A percentile compares a stretch with the other conserved stretches of the same genome.
These are phyloP conservation scores for Peniophora sp. DNA, from an alignment of 1,284 basidiomycete genomes.

Conservation along the genomic window DNA sequence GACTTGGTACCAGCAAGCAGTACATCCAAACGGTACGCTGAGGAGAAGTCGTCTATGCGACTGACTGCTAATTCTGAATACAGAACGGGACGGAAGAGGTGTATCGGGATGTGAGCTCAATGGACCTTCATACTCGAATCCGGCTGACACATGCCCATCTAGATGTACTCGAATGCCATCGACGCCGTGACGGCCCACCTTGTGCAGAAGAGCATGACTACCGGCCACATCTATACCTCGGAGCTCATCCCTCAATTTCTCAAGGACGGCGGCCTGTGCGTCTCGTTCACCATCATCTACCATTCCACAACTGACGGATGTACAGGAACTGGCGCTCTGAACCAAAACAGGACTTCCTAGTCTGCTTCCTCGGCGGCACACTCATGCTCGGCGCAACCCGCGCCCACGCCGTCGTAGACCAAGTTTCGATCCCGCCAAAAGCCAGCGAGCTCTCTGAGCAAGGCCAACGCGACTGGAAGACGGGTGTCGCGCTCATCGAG, in stretches of 20 bases:
- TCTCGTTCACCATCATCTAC: conserved; percentile 4
- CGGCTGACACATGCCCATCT: background rate
- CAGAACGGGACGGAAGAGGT: conserved; percentile 72
- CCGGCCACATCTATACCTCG: conserved; percentile 69
- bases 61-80: conserved; percentile 2
- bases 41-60: background rate
- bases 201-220: conserved; percentile 51
- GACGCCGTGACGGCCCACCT: conserved; percentile 73
- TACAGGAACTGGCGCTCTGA: conserved; percentile 59
- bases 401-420: conserved; percentile 39
- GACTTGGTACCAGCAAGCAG: conserved; percentile 50
- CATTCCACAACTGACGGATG: conserved; percentile 5
- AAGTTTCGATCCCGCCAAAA: conserved; percentile 56
- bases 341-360: conserved; percentile 93
- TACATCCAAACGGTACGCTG: conserved; percentile 65
- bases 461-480: conserved; percentile 72
- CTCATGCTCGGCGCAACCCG: conserved; percentile 86
- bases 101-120: conserved; percentile 59
- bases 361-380: conserved; percentile 90
- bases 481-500: conserved; percentile 75
- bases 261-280: conserved; percentile 40
- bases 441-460: conserved; percentile 42
- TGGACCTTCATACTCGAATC: background rate
- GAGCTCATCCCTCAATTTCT: conserved; percentile 64
- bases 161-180: conserved; percentile 89